Evolutionary conservation across 2,329 filamentous ascomycete species (phyloP).

Genomic region (Trichophyton mentagrophytes): DNA sequence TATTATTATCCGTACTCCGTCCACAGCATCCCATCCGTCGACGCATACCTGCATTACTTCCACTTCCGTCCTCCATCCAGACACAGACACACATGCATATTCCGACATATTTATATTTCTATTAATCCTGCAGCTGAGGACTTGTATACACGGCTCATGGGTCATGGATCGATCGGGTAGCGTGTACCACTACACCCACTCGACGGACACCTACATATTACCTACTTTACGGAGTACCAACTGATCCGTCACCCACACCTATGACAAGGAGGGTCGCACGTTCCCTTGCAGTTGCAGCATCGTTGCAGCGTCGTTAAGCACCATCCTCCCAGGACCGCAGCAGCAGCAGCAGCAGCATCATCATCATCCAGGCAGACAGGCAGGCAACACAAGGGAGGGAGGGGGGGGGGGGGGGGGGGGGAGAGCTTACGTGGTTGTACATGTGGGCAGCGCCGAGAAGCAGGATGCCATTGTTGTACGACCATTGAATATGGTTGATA

Average conservation of each 20-base stretch:
- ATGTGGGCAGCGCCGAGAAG: constrained; percentile 44
- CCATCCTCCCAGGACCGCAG: background rate
- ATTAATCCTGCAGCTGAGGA: background rate
- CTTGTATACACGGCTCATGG: background rate
- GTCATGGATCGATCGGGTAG: background rate
- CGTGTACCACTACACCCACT: background rate
- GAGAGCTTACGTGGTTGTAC: constrained; percentile 38
- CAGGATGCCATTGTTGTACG: constrained; percentile 45
- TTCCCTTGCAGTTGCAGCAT: background rate
- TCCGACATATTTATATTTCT: too few species aligned
- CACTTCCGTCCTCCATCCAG: too few species aligned
- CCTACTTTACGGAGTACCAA: background rate
- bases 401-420: background rate
- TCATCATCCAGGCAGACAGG: too few species aligned
- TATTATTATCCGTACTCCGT: background rate
- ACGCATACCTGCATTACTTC: too few species aligned
- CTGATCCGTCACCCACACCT: background rate
- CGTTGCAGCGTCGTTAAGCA: background rate
- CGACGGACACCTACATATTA: background rate
- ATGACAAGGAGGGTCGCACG: background rate
- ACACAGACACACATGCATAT: too few species aligned
- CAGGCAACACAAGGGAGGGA: background rate
- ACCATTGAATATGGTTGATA: constrained; percentile 43
- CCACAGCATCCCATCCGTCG: background rate
- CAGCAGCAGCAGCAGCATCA: background rate